phyloP scores from a whole-genome alignment of 371 early-diverging fungal species.

The Mortierella sp. region DNA sequence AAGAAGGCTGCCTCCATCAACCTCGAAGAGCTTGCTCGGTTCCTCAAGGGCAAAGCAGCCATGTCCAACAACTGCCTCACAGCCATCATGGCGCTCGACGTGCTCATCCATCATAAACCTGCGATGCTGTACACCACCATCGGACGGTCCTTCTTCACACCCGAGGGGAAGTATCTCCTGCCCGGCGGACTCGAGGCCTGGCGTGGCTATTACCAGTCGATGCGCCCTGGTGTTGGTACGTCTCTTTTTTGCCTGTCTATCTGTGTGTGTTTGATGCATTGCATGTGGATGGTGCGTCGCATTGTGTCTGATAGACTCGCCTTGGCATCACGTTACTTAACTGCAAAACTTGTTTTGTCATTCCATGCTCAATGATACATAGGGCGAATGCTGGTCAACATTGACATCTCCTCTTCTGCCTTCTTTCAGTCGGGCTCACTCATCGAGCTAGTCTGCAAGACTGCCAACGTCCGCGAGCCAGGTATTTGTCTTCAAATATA shows the following conservation, averaged over 20 bases:
- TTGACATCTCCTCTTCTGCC: conserved; percentile 89
- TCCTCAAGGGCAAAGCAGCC: conserved; percentile 60
- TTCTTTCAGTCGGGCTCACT: conserved; percentile 84
- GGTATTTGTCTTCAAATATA: conserved; percentile 14
- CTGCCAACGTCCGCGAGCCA: conserved; percentile 69
- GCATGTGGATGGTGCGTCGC: neutral
- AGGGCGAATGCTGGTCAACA: conserved; percentile 78
- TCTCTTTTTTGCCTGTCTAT: neutral
- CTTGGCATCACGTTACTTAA: neutral
- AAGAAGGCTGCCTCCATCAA: conserved; percentile 70
- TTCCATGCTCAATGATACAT: neutral
- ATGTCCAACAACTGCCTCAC: conserved; percentile 63
- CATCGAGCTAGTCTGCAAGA: conserved; percentile 68
- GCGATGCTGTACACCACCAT: conserved; percentile 76
- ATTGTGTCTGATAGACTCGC: neutral
- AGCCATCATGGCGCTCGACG: conserved; percentile 85
- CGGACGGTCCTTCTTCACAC: conserved; percentile 91
- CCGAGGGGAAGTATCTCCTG: conserved; percentile 65
- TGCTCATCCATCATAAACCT: conserved; percentile 83
- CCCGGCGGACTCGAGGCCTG: conserved; percentile 89
- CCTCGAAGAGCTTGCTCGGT: conserved; percentile 66
- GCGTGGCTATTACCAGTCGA: conserved; percentile 92
- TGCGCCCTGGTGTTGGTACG: conserved; percentile 77
- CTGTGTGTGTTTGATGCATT: neutral
- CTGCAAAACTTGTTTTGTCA: neutral